Base-by-base conservation (phyloP, 1,139 yeast species). In the Nakaseomyces uthaithaninus region DNA sequence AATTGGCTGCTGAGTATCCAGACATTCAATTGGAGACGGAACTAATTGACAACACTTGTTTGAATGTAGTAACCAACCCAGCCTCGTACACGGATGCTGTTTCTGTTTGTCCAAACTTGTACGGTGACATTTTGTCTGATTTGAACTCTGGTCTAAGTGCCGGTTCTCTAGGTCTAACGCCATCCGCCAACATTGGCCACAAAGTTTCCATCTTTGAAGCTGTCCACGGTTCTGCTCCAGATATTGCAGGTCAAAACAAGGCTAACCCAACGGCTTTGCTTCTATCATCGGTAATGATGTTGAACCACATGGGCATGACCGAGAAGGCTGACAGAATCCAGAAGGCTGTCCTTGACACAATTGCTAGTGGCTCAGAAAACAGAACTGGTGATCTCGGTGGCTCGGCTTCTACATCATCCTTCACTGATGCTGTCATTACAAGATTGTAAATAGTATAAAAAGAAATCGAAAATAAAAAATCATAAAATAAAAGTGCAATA, bases 171-270 rank as follows among this genome's bases (percentile, higher is more conserved):
- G 98, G 98, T 69, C 78, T 91, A 66, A 91, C 97, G 50, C 97
- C 98, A 54, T 86, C 95, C 47, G 98, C 95, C 67, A 91, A 91
- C 77, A 87, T 91, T 87, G 98, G 98, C 72, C 86, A 86, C 75
- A 81, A 83, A 65, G 95, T 89, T 51, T 85, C 95, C 46, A 89
- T 91, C 64, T 91, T 91, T 66, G 98, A 91, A 75, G 97, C 98
- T 53, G 98, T 91, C 62, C 97, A 91, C 68, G 97, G 98, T 65
- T 85, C 96, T 45, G 98, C 98, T 43, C 98, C 98, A 42, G 98
- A 91, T 64, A 91, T 91, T 51, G 95, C 87, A 63, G 98, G 98
- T 55, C 78, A 75, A 64, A 93, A 83, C 54, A 89, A 91, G 59
- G 77, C 98, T 52, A 91, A 91, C 78, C 98, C 98, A 70, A 91